Evolutionary conservation across 768 basidiomycete species (phyloP), one percentile per base, ranked within the genome.

Genomic region (Collybiopsis confluens): DNA sequence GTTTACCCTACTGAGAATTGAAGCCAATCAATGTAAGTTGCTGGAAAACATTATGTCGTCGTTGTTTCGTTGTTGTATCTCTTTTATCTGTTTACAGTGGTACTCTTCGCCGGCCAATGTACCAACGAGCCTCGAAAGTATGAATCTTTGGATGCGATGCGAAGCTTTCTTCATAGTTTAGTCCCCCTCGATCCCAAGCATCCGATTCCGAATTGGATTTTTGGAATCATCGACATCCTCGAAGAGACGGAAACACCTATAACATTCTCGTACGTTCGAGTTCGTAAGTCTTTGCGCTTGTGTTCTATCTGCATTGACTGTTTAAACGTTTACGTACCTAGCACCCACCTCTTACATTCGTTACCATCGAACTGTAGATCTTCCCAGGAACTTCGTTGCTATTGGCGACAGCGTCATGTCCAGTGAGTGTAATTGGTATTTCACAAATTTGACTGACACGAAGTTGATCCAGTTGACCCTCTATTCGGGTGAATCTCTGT

Each of bases 351-450:
- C 47, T 20, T 65, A 49, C 24, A 52, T 61, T 18, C 30, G 55
- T 27, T 65, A 60, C 44, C 57, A 64, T 40, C 5, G 26, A 27
- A 48, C 49, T 9, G 26, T 36, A 4, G 44, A 37, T 4, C 20
- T 64, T 4, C 64, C 64, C 1, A 33, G 20, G n/a, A 62, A 61
- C 30, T 62, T 56, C 26, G 44, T 61, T 21, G 61, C 61, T 13
- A 2, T 61, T 1, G 61, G 61, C 11, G 61, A 62, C 37, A 52
- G 56, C 21, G 60, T 43, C 16, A 27, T 42, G 13, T 42, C 50
- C 9, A 4, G 37, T 40, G 23, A 20, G 37, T n/a, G n/a, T n/a
- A n/a, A n/a, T n/a, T n/a, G n/a, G n/a, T n/a, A n/a, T n/a, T n/a
- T n/a, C n/a, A 16, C 44, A 13, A 16, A 18, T 24, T 27, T 33